Conservation (phyloP, 331 rosid genomes). For the Quercus phellos region DNA sequence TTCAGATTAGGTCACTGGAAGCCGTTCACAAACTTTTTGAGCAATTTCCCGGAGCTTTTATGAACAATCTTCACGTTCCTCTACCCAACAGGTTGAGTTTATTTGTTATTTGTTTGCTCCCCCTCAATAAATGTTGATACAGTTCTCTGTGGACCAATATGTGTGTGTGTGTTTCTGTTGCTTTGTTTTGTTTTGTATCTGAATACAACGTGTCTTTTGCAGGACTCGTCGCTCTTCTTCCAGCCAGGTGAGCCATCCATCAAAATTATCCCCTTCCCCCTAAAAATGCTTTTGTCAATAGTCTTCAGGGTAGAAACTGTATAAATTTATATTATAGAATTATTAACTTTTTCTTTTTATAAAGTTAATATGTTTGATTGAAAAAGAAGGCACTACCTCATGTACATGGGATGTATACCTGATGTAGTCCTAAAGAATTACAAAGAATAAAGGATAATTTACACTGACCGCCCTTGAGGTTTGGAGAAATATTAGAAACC, state of each 20-base stretch:
- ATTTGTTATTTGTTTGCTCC: not conserved
- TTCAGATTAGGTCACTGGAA: constrained; percentile 93
- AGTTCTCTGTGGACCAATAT: not conserved
- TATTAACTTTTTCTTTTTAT: not conserved
- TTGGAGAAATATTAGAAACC: too few species aligned
- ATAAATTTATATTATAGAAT: not conserved
- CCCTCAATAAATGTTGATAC: not conserved
- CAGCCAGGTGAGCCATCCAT: constrained; percentile 47
- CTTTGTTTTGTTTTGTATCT: constrained; percentile 5
- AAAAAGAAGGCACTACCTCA: too few species aligned
- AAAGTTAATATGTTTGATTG: too few species aligned
- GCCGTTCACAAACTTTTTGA: constrained; percentile 77
- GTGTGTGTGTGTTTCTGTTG: not conserved
- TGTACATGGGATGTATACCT: too few species aligned
- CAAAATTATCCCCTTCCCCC: not conserved
- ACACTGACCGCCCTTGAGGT: too few species aligned
- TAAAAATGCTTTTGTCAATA: not conserved
- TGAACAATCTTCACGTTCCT: constrained; percentile 64
- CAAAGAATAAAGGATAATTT: too few species aligned
- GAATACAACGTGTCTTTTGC: constrained; percentile 26
- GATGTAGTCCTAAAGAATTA: too few species aligned
- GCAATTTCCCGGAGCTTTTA: constrained; percentile 89
- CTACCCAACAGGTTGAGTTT: constrained; percentile 49
- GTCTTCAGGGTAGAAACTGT: not conserved
- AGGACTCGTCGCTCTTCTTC: constrained; percentile 51